Evolutionary conservation across 495 filamentous ascomycete species (phyloP), one percentile per base, ranked within the genome.

Genomic region (Neurospora sp.): DNA sequence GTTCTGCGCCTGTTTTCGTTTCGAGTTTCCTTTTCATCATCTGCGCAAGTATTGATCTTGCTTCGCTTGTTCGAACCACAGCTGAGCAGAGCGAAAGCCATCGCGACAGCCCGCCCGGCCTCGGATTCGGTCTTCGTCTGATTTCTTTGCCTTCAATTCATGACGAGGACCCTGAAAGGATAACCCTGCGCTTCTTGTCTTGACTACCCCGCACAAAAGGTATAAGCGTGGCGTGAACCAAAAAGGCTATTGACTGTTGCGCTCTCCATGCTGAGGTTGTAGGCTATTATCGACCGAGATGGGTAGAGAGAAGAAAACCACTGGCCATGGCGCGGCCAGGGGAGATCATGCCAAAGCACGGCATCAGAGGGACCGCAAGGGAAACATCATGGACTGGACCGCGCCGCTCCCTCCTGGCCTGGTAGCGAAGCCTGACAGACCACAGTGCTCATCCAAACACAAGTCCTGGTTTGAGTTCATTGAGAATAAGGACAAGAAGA

Each of bases 401-500:
- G 78, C 78, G 2, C 80, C 81, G 7, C 40, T 77, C n/a, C 81
- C 78, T 9, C 76, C 78, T 39, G 78, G 75, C 40, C 70, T 82
- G 61, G 74, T 74, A 48, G 81, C 79, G 3, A 74, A 73, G 40
- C 79, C 71, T 27, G 78, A 78, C 42, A 69, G 68, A 42, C 81
- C 81, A n/a, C 68, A 73, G 48, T 72, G 81, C 16, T 87, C 80
- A 68, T 79, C 82, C 68, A 87, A 85, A 74, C 83, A 88, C 75
- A 83, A 85, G 75, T 83, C 86, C 14, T 86, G 83, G 69, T 87
- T 85, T 72, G 87, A 89, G 75, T 82, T 85, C 61, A 81, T 87
- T 68, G 84, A 88, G 72, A 89, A 88, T 72, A 80, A 82, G 65
- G 83, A 87, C 68, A 88, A 85, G 80, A 88, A 89, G 78, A 86